Base-by-base conservation (phyloP, 345 rosid species). In the Eucalyptus curtisii region DNA sequence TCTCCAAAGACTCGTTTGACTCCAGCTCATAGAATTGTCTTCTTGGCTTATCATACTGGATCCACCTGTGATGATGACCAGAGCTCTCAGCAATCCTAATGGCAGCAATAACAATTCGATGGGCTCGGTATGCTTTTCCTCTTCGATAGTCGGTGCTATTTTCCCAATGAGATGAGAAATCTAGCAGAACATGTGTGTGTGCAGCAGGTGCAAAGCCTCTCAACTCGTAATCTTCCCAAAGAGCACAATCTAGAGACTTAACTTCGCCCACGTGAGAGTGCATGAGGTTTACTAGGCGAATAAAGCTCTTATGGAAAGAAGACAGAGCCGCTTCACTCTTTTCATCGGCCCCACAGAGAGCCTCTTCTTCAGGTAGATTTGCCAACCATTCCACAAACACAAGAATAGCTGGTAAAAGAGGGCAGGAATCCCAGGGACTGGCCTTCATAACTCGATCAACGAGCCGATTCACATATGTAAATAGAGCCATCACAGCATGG, bases 171-270 rank as follows among this genome's bases (percentile, higher is more conserved):
- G 90, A 91, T 86, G 97, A 92, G 93, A 95, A 97, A 91, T 96
- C 96, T 84, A 94, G 86, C 37, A 87, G 89, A 9, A 10, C 89
- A 52, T 95, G 98, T 13, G 88, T 53, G 87, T 68, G 90, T 87
- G 93, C 95, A 88, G 95, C 86, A 66, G 99, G 96, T 84, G 94
- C 92, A 93, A 95, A 95, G 57, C 97, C 97, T 89, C 95, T 93
- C 89, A 97, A 92, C 90, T 97, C 98, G 42, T 94, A 94, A 92
- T 97, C 99, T 92, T 96, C 99, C 99, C 99, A 97, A 19, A 96
- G 93, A 91, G 97, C 81, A 47, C 33, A 89, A 55, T 85, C 86
- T 50, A 86, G 88, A 87, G 91, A 87, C 49, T 89, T 64, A 15
- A 61, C 88, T 87, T 89, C 92, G 50, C 82, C 86, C 52, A 87